Conservation (phyloP, 129 eudicot genomes). For the Cynara cardunculus region DNA sequence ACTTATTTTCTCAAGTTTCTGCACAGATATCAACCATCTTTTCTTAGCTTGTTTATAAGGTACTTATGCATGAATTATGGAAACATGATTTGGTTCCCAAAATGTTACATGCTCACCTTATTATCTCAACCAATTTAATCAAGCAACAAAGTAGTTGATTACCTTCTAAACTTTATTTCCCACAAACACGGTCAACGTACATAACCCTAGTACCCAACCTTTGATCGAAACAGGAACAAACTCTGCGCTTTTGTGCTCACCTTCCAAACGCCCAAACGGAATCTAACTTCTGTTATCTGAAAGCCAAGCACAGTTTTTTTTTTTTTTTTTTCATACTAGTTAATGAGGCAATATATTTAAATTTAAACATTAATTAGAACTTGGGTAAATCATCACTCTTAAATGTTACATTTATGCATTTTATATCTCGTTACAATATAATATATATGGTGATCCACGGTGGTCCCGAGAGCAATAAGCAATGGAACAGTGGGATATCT, state of each 20-base stretch:
- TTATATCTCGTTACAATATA: conserved; percentile 11
- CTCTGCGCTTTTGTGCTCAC: neutral
- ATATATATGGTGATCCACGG: neutral
- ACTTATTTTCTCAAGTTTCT: neutral
- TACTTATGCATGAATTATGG: neutral
- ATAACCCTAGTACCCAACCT: neutral
- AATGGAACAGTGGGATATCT: conserved; percentile 26
- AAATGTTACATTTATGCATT: neutral
- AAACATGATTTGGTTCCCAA: neutral
- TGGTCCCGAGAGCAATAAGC: conserved; percentile 38
- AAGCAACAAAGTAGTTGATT: neutral
- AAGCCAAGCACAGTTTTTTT: neutral
- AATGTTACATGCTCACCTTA: neutral
- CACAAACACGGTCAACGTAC: neutral
- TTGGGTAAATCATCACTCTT: conserved; percentile 5
- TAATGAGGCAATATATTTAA: neutral
- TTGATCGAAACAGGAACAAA: neutral
- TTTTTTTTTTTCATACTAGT: neutral
- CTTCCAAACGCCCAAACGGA: neutral
- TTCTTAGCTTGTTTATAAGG: neutral
- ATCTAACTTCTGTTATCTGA: neutral
- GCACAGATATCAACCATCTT: neutral
- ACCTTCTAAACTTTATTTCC: neutral
- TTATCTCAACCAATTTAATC: neutral
- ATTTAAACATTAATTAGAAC: neutral